Evolutionary conservation across 202 grass and related monocot genomes (phyloP).

Genomic region (Schoenoplectus tabernaemontani): DNA sequence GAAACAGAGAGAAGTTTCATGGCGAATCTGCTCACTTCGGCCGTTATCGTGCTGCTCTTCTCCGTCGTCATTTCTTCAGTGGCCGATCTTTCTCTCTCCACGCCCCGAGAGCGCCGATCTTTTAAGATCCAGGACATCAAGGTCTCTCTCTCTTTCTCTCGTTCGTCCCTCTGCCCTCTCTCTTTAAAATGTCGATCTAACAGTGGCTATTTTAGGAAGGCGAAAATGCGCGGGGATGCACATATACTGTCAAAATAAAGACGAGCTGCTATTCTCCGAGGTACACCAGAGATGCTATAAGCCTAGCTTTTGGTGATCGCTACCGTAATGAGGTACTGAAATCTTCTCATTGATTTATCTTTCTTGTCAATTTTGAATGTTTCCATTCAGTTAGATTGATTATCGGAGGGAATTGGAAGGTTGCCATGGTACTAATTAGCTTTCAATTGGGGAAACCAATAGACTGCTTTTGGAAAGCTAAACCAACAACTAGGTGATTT

Average conservation of each 20-base stretch:
- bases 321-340: slow-evolving; percentile 50
- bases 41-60: slow-evolving; percentile 5
- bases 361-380: not conserved
- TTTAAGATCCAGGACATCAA: slow-evolving; percentile 32
- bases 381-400: not conserved
- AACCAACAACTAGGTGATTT: no score
- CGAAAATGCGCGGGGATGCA: slow-evolving; percentile 5
- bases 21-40: not conserved
- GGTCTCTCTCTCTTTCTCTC: not conserved
- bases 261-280: slow-evolving; percentile 64
- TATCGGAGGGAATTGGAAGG: not conserved
- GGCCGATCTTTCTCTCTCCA: slow-evolving; percentile 7
- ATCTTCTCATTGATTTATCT: not conserved
- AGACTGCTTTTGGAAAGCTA: not conserved
- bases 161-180: not conserved
- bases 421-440: not conserved
- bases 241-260: slow-evolving; percentile 72
- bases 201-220: not conserved
- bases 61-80: slow-evolving; percentile 4
- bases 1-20: not conserved
- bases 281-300: slow-evolving; percentile 41
- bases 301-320: slow-evolving; percentile 65
- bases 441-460: not conserved
- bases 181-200: not conserved
- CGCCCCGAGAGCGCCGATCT: slow-evolving; percentile 25